Base-by-base conservation (phyloP, 306 rosid species). In the Mucuna pruriens region DNA sequence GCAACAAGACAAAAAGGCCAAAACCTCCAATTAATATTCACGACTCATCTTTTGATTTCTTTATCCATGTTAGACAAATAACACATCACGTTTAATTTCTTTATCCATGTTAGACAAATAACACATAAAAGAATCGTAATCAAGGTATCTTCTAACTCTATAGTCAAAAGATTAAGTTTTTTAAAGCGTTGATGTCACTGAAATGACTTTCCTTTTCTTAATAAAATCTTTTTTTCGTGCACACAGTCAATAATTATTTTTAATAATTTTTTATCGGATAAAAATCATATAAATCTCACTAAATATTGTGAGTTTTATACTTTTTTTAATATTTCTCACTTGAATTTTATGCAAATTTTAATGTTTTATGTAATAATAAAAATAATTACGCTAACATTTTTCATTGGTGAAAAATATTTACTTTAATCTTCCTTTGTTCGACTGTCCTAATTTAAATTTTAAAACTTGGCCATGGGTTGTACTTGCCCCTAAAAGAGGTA, bases 391-490 rank as follows among this genome's bases (percentile, higher is more conserved):
- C 34, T 57, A 10, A 23, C 31, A 57, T 10, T 23, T 57, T 23
- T 23, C 64, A 16, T 52, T 38, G 33, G 40, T 66, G 31, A 33
- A 57, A 11, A 54, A 26, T 26, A 49, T 70, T 31, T 60, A 34
- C 39, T 71, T 58, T 2, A 31, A 17, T 71, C 62, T 62, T 71
- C 38, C 26, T 70, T 34, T 65, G 36, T 39, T 67, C 31, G 31
- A n/a, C 26, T 33, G 12, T 55, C 74, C 45, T 4, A 57, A 69
- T 34, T 46, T 13, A 1, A 44, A 29, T 58, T 44, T 33, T 31
- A 38, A 80, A 80, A 58, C 40, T 60, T 80, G 63, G 31, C 78
- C 15, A 38, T 13, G 10, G 39, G 2, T 8, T 71, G 51, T 78
- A 54, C 76, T 58, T 55, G 46, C 10, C 29, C 61, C 12, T 13